Conservation (phyloP, 2,329 filamentous ascomycete species). For the Ampelomyces quisqualis region DNA sequence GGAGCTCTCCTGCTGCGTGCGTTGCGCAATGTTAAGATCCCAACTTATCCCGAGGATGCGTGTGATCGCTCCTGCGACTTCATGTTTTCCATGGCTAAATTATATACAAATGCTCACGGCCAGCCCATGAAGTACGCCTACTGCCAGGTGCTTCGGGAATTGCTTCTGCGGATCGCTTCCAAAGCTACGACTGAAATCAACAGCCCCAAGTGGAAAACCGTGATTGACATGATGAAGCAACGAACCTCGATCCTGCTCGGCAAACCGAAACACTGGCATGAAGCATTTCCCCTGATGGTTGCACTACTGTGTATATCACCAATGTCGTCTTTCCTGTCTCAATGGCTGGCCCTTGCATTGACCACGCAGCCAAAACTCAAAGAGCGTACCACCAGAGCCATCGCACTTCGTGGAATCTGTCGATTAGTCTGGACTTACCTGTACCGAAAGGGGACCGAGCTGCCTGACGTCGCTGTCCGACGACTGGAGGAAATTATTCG, state of each 20-base stretch:
- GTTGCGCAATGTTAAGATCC: conserved; percentile 85
- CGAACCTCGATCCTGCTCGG: conserved; percentile 80
- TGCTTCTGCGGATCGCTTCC: conserved; percentile 83
- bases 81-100: conserved; percentile 73
- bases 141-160: conserved; percentile 83
- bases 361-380: conserved; percentile 79
- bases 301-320: conserved; percentile 86
- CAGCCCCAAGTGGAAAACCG: conserved; percentile 81
- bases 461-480: conserved; percentile 64
- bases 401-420: conserved; percentile 86
- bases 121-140: conserved; percentile 91
- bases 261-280: conserved; percentile 89
- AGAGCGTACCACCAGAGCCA: conserved; percentile 73
- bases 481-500: conserved; percentile 90
- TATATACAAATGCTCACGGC: conserved; percentile 84
- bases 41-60: conserved; percentile 67
- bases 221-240: conserved; percentile 74
- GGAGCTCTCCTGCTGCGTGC: conserved; percentile 85
- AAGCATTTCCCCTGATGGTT: conserved; percentile 83
- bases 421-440: conserved; percentile 93
- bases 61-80: conserved; percentile 92
- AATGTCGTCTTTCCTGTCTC: conserved; percentile 75
- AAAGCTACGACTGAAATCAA: conserved; percentile 76
- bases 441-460: conserved; percentile 73
- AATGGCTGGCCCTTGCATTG: conserved; percentile 82